Evolutionary conservation across 768 basidiomycete genomes (phyloP), one percentile per base, ranked within the genome.

Genomic region (Xerocomellus intermedius): DNA sequence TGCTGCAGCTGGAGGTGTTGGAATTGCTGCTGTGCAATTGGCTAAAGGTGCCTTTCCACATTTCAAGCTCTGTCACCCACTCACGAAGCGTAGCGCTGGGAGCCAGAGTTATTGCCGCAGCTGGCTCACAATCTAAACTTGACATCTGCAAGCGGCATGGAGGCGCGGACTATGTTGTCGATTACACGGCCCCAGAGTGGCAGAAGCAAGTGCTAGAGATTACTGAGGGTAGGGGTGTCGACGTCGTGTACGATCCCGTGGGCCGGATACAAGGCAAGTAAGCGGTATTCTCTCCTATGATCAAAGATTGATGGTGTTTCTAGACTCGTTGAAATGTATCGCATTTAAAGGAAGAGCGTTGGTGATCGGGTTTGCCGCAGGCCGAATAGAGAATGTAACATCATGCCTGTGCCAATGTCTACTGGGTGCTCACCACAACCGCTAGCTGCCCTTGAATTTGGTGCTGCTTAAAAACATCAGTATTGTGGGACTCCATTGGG

Each of bases 1-100:
- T 47, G 96, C 94, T 8, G 91, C 91, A n/a, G 96, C 95, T 2
- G 96, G 96, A 4, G 96, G 94, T 13, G 94, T 98, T 5, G 95
- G 95, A 0, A 85, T 96, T 48, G 85, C 87, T 7, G 95, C 96
- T 8, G 85, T 94, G 17, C 96, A 98, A 67, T 79, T 98, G 50
- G 95, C 93, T 21, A 97, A 97, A 81, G 86, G 92, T 91, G 10
- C 45, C 33, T 36, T 67, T 45, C 26, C 9, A 10, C 14, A 33
- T 33, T 21, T n/a, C 38, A 6, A 24, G 19, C 24, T 14, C 21
- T 46, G 6, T 36, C 26, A 19, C 35, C 24, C 24, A n/a, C 50
- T 57, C 26, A 62, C 37, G 21, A 42, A 21, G 38, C 33, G 7
- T 55, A 94, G 94, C 81, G 8, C 78, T 97, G 44, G 96, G 94